Conservation (phyloP, 306 rosid species). For the Acmispon strigosus region DNA sequence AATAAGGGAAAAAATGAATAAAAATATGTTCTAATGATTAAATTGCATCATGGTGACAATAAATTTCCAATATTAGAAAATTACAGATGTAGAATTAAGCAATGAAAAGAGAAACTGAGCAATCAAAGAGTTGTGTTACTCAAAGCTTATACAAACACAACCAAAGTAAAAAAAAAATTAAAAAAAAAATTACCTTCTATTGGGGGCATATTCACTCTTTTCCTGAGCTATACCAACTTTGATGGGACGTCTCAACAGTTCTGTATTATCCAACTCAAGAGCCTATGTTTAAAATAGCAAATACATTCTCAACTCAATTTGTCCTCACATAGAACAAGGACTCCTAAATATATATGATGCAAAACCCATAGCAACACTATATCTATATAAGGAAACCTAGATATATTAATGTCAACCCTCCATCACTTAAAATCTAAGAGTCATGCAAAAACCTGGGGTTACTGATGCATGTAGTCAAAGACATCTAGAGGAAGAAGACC, state of each 20-base stretch:
- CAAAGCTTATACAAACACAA: too few relatives aligned
- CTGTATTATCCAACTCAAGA: conserved; percentile 35
- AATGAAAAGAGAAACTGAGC: too few relatives aligned
- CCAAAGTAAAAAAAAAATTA: too few relatives aligned
- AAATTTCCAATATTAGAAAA: too few relatives aligned
- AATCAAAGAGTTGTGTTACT: not conserved
- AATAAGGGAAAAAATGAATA: too few relatives aligned
- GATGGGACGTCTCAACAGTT: conserved; percentile 8
- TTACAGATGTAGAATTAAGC: too few relatives aligned
- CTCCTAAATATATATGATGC: not conserved
- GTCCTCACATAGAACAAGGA: not conserved
- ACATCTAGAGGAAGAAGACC: not conserved
- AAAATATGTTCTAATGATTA: too few relatives aligned
- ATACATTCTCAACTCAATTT: not conserved
- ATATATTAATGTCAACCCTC: not conserved
- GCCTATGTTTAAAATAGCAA: conserved; percentile 38
- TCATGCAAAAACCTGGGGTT: too few relatives aligned
- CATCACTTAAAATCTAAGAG: not conserved
- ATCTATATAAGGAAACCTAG: not conserved
- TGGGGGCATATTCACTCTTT: too few relatives aligned
- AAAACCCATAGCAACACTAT: not conserved
- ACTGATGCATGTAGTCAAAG: not conserved
- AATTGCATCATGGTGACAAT: too few relatives aligned
- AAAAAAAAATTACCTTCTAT: too few relatives aligned
- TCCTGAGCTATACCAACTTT: too few relatives aligned